Conservation (phyloP, 257 asterid genomes). For the Fraxinus anomala region DNA sequence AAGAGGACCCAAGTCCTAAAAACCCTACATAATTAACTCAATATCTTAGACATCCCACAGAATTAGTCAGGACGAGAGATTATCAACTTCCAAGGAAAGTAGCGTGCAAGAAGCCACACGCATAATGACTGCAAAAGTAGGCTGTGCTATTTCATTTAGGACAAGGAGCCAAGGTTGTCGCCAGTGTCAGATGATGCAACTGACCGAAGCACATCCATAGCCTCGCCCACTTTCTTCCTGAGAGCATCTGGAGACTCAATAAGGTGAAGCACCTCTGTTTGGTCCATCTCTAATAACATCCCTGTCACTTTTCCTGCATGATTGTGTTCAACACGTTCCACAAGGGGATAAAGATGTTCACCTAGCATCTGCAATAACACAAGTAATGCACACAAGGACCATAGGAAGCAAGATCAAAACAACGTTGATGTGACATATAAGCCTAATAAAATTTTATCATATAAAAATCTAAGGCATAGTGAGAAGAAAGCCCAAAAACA, state of each 20-base stretch:
- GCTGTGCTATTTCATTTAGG: conserved; percentile 26
- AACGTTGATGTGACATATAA: not conserved
- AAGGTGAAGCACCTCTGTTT: conserved; percentile 82
- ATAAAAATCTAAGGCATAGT: not conserved
- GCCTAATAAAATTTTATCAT: not conserved
- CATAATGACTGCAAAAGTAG: not conserved
- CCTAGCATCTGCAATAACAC: conserved; percentile 66
- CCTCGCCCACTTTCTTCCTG: conserved; percentile 74
- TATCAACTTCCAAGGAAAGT: not conserved
- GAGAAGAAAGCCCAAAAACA: not conserved
- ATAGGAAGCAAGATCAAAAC: not conserved
- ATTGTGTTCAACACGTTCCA: conserved; percentile 56
- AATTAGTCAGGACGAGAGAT: not conserved
- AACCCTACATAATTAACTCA: conserved; percentile 1
- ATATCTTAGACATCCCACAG: not conserved
- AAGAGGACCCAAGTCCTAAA: not conserved
- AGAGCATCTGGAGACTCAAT: conserved; percentile 85
- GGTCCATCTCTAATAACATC: conserved; percentile 92
- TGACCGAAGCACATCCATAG: conserved; percentile 68
- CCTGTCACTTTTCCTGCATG: conserved; percentile 79
- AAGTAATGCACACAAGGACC: not conserved
- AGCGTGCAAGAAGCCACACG: not conserved
- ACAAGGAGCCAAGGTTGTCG: conserved; percentile 30
- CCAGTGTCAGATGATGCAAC: conserved; percentile 38
- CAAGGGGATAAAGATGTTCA: conserved; percentile 74